A percentile compares a stretch with the other conserved stretches of the same genome.
phyloP scores from a whole-genome alignment of 2,329 filamentous ascomycete genomes.

The Scedosporium dehoogii region DNA sequence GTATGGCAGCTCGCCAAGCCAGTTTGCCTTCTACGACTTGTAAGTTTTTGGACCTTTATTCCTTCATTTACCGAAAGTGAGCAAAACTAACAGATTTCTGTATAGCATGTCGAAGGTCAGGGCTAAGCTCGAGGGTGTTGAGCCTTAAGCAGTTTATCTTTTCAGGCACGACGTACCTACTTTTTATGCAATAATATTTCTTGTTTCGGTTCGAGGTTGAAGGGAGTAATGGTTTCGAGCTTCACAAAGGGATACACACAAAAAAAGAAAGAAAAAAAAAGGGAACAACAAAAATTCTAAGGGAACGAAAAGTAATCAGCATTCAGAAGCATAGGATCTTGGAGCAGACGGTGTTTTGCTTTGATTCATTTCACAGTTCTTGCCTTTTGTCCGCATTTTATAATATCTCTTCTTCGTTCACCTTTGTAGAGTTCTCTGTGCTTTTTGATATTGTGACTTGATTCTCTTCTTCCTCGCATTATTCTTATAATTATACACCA shows the following conservation, averaged over 20 bases:
- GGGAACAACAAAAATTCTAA: background rate
- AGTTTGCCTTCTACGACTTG: constrained; percentile 99
- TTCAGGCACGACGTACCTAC: no score
- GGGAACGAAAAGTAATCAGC: background rate
- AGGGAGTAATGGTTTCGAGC: background rate
- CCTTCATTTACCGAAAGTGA: background rate
- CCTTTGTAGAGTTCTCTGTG: no score
- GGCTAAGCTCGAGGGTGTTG: constrained; percentile 19
- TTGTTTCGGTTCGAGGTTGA: background rate
- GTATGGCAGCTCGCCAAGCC: constrained; percentile 83
- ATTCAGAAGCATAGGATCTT: background rate
- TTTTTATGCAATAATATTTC: background rate
- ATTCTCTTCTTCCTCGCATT: no score
- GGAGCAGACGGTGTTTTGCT: background rate
- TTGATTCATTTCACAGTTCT: background rate
- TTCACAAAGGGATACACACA: background rate
- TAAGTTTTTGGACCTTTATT: constrained; percentile 38
- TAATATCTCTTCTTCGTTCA: background rate
- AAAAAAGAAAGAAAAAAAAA: background rate
- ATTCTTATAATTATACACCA: no score
- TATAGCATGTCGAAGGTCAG: constrained; percentile 56
- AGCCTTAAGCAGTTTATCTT: no score
- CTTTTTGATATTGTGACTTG: no score
- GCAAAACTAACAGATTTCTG: constrained; percentile 20
- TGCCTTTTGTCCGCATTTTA: background rate